phyloP scores from a whole-genome alignment of 768 basidiomycete species.

The Trametes punicea region DNA sequence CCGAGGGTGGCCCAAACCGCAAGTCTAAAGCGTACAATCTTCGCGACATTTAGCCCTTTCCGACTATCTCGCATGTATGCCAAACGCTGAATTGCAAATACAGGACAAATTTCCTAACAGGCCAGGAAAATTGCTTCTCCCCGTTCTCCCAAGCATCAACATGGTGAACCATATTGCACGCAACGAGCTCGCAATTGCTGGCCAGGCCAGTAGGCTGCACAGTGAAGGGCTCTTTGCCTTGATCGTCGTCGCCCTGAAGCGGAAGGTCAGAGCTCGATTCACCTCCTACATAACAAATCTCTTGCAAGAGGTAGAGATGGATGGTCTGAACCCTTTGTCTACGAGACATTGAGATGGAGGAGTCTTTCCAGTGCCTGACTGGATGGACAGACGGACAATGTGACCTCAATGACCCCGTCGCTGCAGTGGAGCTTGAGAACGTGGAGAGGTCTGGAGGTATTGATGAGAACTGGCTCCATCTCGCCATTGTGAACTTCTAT shows the following conservation, averaged over 20 bases:
- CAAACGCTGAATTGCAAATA: not conserved
- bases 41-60: not conserved
- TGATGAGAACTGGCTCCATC: not conserved
- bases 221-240: too few relatives aligned
- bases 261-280: not conserved
- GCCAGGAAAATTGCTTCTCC: not conserved
- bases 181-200: not conserved
- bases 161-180: not conserved
- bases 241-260: not conserved
- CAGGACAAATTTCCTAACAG: not conserved
- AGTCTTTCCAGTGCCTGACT: not conserved
- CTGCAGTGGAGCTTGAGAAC: not conserved
- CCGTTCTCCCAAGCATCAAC: not conserved
- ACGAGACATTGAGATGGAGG: not conserved
- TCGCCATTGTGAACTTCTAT: not conserved
- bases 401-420: not conserved
- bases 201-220: not conserved
- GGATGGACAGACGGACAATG: not conserved
- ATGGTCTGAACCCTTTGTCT: too few relatives aligned
- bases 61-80: not conserved
- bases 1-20: not conserved
- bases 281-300: not conserved
- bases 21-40: not conserved
- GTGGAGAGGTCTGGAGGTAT: not conserved
- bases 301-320: too few relatives aligned